These are phyloP conservation scores for Cladophialophora bantiana DNA, from an alignment of 2,329 filamentous ascomycete genomes.

Conservation along the genomic window DNA sequence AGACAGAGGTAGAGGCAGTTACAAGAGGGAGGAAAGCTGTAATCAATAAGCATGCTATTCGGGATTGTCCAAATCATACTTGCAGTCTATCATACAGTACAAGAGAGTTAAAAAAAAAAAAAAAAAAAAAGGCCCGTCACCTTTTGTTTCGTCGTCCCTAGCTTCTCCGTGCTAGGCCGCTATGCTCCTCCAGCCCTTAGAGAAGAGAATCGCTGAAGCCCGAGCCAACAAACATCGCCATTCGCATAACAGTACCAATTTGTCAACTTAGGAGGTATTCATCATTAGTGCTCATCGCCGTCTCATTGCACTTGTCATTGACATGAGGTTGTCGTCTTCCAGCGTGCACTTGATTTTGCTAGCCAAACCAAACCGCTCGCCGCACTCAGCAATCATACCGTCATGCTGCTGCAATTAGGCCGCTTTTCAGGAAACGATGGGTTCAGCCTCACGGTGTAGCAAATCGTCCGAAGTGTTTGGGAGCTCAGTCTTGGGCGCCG, in stretches of 20 bases:
- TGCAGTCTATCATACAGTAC: conserved; percentile 30
- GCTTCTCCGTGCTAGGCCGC: conserved; percentile 5
- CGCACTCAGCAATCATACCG: conserved; percentile 19
- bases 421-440: conserved; percentile 2
- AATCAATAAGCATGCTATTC: conserved; percentile 24
- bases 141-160: not conserved
- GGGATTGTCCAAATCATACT: conserved; percentile 30
- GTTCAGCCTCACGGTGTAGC: conserved; percentile 13
- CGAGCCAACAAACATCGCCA: not conserved
- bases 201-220: not conserved
- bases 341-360: conserved; percentile 1
- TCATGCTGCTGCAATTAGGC: conserved; percentile 16
- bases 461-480: conserved; percentile 16
- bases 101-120: not conserved
- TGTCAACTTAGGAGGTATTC: conserved; percentile 1
- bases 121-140: conserved; percentile 2
- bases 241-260: conserved; percentile 17
- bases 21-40: not conserved
- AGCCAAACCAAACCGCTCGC: conserved; percentile 1
- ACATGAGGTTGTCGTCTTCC: not conserved
- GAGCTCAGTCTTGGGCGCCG: conserved; percentile 51
- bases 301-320: conserved; percentile 11
- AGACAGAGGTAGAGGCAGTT: not conserved
- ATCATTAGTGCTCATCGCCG: not conserved
- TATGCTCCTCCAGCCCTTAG: not conserved